Percentiles rank a stretch among this genome's conserved stretches.
phyloP scores from a whole-genome alignment of 441 rosid species.

The Corymbia citriodora region DNA sequence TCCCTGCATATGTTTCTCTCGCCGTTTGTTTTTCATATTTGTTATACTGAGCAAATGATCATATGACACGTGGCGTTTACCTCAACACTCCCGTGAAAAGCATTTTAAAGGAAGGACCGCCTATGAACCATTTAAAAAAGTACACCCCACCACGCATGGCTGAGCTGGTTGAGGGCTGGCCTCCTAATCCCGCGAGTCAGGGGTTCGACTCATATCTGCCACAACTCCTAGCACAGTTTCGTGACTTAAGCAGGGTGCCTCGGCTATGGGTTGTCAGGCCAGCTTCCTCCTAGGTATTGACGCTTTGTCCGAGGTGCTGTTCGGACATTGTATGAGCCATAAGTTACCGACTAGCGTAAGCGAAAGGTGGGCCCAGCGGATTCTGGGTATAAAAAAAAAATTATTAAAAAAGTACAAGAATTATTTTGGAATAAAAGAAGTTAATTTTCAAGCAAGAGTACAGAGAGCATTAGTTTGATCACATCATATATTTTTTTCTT shows the following conservation, averaged over 20 bases:
- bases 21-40: not conserved
- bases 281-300: too few species aligned
- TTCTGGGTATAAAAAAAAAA: too few species aligned
- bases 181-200: too few species aligned
- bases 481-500: not conserved
- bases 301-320: too few species aligned
- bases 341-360: too few species aligned
- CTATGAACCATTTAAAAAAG: not conserved
- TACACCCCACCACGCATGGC: not conserved
- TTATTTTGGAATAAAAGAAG: not conserved
- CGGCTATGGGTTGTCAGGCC: too few species aligned
- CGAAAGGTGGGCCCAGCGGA: too few species aligned
- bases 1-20: not conserved
- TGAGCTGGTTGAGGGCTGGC: too few species aligned
- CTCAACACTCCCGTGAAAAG: rapidly evolving
- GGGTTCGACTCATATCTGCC: too few species aligned
- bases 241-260: too few species aligned
- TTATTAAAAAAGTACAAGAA: not conserved
- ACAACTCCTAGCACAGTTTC: too few species aligned
- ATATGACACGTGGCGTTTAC: not conserved
- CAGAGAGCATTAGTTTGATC: not conserved
- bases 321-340: too few species aligned
- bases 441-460: not conserved
- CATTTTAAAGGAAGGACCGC: not conserved
- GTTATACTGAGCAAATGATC: not conserved